phyloP scores from a whole-genome alignment of 306 rosid species.

The Vachellia pachyceras region DNA sequence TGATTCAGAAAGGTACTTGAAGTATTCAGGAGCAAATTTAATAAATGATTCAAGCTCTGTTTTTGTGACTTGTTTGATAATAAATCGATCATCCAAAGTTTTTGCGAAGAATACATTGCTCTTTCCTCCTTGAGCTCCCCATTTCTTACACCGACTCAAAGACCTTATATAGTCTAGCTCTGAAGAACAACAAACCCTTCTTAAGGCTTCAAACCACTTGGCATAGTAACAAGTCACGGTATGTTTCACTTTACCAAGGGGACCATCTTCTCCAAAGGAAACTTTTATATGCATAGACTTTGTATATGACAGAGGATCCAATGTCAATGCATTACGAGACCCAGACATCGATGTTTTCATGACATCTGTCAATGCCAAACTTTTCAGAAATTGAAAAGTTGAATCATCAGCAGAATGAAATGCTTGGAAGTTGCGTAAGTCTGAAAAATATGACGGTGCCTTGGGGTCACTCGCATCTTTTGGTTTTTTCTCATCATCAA shows the following conservation, averaged over 20 bases:
- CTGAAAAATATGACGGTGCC: conserved; percentile 50
- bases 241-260: conserved; percentile 73
- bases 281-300: conserved; percentile 84
- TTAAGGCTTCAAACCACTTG: conserved; percentile 80
- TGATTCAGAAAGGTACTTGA: conserved; percentile 85
- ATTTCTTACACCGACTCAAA: conserved; percentile 91
- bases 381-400: conserved; percentile 59
- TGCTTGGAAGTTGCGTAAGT: conserved; percentile 58
- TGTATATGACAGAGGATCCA: conserved; percentile 60
- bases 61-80: conserved; percentile 90
- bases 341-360: conserved; percentile 60
- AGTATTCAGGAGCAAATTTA: conserved; percentile 83
- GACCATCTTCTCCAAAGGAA: conserved; percentile 83
- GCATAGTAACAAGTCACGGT: conserved; percentile 83
- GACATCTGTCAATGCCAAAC: conserved; percentile 69
- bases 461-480: conserved; percentile 54
- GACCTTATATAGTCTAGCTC: conserved; percentile 89
- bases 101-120: conserved; percentile 97
- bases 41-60: conserved; percentile 94
- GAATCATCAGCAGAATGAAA: conserved; percentile 62
- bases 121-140: conserved; percentile 99
- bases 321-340: conserved; percentile 60
- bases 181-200: conserved; percentile 88
- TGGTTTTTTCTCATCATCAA: conserved; percentile 64
- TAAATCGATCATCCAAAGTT: conserved; percentile 90